phyloP scores from a whole-genome alignment of 768 basidiomycete genomes.

The Podaxis sp. region DNA sequence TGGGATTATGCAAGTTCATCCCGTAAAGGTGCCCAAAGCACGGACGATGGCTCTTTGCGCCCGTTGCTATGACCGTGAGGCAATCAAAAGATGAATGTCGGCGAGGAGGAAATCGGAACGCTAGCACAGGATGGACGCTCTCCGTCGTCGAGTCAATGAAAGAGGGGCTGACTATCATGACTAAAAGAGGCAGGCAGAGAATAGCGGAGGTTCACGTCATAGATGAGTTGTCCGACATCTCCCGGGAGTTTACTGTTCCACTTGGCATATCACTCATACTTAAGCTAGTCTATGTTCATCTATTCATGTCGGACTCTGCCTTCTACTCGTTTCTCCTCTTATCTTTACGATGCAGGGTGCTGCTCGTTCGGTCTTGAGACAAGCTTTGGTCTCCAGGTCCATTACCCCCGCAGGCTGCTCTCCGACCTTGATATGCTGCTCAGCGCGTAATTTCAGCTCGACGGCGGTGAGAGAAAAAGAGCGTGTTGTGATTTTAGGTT shows the following conservation, averaged over 20 bases:
- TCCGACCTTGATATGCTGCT: neutral
- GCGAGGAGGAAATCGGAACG: neutral
- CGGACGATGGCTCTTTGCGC: too few species aligned
- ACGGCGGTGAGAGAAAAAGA: conserved; percentile 34
- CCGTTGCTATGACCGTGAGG: neutral
- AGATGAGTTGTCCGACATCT: conserved; percentile 4
- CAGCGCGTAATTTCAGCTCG: conserved; percentile 35
- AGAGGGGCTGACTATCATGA: neutral
- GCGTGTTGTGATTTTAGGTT: conserved; percentile 67
- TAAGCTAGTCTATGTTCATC: neutral
- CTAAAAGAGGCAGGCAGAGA: neutral
- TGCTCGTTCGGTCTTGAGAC: neutral
- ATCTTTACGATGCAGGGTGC: neutral
- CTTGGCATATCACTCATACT: neutral
- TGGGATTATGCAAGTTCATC: too few species aligned
- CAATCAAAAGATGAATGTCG: neutral
- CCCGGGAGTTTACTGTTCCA: neutral
- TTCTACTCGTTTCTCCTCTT: neutral
- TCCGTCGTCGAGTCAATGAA: neutral
- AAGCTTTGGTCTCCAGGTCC: neutral
- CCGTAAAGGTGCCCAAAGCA: too few species aligned
- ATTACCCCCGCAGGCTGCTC: neutral
- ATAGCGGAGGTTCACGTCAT: conserved; percentile 1
- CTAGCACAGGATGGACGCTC: neutral
- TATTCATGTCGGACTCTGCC: neutral